Conservation (phyloP, 345 rosid species). For the Psidium friedrichsthalianum region DNA sequence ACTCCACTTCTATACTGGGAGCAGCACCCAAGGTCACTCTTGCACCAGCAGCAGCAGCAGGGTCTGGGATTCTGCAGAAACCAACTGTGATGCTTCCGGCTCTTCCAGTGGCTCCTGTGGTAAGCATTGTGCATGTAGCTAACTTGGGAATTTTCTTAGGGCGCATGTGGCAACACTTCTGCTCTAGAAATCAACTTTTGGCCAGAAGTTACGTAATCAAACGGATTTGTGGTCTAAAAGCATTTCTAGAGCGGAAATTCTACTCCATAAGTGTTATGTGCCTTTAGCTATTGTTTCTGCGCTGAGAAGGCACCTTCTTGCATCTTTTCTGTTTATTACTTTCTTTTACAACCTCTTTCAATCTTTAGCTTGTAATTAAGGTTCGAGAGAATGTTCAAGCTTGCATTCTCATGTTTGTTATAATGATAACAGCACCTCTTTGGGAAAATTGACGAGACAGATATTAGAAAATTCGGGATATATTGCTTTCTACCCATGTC, state of each 20-base stretch:
- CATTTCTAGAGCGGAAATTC: no score
- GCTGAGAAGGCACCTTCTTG: not conserved
- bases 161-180: no score
- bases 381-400: not conserved
- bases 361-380: not conserved
- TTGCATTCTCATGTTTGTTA: not conserved
- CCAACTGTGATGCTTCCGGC: slow-evolving; percentile 29
- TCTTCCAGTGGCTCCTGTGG: slow-evolving; percentile 23
- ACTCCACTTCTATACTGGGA: slow-evolving; percentile 26
- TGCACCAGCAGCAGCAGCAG: slow-evolving; percentile 18
- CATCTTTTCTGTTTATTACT: not conserved
- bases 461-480: not conserved
- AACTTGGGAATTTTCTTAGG: not conserved
- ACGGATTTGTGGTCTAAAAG: no score
- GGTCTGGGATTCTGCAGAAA: slow-evolving; percentile 32
- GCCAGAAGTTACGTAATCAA: no score
- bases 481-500: not conserved
- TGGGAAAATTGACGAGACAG: no score
- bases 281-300: not conserved
- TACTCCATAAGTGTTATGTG: no score
- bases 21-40: slow-evolving; percentile 18
- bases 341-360: not conserved
- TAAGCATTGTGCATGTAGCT: slow-evolving; percentile 17
- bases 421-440: no score
- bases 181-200: no score